Base-by-base conservation (phyloP, 2,329 filamentous ascomycete genomes). In the Fusarium paranaense region DNA sequence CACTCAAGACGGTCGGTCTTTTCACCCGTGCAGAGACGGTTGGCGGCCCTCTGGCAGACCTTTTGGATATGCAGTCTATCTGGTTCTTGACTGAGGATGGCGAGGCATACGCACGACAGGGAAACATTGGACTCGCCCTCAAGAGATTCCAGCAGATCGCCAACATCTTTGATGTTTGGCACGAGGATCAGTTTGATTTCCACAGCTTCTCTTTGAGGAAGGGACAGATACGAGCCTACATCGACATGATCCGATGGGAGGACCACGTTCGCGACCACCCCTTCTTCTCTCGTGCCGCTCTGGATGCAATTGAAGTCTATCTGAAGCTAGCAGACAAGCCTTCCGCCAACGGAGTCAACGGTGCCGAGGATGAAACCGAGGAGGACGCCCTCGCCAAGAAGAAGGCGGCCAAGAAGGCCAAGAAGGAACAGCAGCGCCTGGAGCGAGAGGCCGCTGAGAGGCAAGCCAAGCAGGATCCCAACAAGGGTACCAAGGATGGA, bases 151-250 rank as follows among this genome's bases (percentile, higher is more conserved):
- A 95, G 74, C 88, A 94, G 25, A 90, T 99, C 66, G 92, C 93
- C 82, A 95, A 94, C 83, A 97, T 99, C 75, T 99, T 99, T 79
- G 96, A 98, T 75, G 91, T 95, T 22, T 99, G 97, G 97, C 93
- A 97, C 81, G 97, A 99, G 82, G 97, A 99, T 78, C 97, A 99
- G 80, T 98, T 98, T 79, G 97, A 99, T 82, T 99, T 99, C 87
- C 97, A 99, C 87, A 95, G 91, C 81, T 99, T 99, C 84, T 98
- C 95, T 22, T 87, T 99, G n/a, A 89, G 97, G 22, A 99, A 98
- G 83, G 97, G 97, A 16, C 96, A 98, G 87, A 94, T 98, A 70
- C 89, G 96, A 66, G 94, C 97, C 2, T 99, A 99, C 81, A 87
- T 99, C 45, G 95, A 98, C 78, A 98, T 99, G 95, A 88, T 99